phyloP scores from a whole-genome alignment of 371 early-diverging fungal genomes.

The Nosema muscidifuracis region DNA sequence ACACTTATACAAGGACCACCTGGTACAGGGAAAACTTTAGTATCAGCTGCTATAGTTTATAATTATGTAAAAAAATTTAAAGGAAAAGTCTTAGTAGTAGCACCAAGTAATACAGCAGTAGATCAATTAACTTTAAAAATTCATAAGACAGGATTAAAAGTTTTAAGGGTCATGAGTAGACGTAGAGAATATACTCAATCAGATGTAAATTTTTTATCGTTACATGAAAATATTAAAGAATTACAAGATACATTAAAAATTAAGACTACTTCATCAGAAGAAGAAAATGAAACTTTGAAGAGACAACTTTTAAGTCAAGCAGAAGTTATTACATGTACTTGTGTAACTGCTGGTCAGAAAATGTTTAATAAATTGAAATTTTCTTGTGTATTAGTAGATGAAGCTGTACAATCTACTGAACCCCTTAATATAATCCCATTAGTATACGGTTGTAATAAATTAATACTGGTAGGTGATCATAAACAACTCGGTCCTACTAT shows the following conservation, averaged over 20 bases:
- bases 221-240: constrained; percentile 79
- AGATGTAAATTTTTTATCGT: constrained; percentile 71
- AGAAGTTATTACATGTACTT: constrained; percentile 91
- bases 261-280: constrained; percentile 66
- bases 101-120: constrained; percentile 96
- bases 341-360: constrained; percentile 90
- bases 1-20: constrained; percentile 79
- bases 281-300: constrained; percentile 67
- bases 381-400: constrained; percentile 87
- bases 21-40: constrained; percentile 77
- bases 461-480: constrained; percentile 93
- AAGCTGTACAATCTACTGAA: constrained; percentile 90
- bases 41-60: constrained; percentile 87
- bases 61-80: constrained; percentile 70
- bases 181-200: constrained; percentile 82
- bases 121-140: constrained; percentile 92
- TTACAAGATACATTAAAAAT: constrained; percentile 75
- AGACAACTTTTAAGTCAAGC: constrained; percentile 78
- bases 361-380: constrained; percentile 75
- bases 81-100: constrained; percentile 83
- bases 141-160: constrained; percentile 78
- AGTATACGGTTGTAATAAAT: constrained; percentile 81
- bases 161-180: constrained; percentile 84
- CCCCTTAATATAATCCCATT: constrained; percentile 92
- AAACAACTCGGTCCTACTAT: constrained; percentile 95